Conservation (phyloP, 805 yeast genomes). For the Monosporozyma unispora region DNA sequence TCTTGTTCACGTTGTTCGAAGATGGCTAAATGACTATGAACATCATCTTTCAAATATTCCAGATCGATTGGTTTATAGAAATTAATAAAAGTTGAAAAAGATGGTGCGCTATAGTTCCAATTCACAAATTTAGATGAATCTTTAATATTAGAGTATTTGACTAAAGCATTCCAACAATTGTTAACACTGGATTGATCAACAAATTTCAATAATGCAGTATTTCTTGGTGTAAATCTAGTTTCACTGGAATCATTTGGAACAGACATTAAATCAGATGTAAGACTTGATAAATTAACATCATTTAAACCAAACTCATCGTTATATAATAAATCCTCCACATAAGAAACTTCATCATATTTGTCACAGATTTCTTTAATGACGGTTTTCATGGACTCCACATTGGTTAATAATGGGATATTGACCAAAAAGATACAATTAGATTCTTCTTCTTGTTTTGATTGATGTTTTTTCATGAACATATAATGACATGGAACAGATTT, state of each 20-base stretch:
- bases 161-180: slow-evolving; percentile 49
- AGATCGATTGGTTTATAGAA: slow-evolving; percentile 38
- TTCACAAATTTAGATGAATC: slow-evolving; percentile 27
- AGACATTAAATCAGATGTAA: slow-evolving; percentile 49
- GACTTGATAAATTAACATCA: slow-evolving; percentile 44
- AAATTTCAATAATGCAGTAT: slow-evolving; percentile 65
- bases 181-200: slow-evolving; percentile 56
- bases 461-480: slow-evolving; percentile 59
- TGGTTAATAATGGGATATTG: slow-evolving; percentile 63
- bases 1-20: slow-evolving; percentile 66
- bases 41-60: slow-evolving; percentile 43
- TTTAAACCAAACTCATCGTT: slow-evolving; percentile 37
- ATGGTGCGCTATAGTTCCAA: slow-evolving; percentile 29
- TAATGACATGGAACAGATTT: slow-evolving; percentile 36
- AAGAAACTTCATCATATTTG: slow-evolving; percentile 42
- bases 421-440: slow-evolving; percentile 58
- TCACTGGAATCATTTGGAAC: slow-evolving; percentile 21
- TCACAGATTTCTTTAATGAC: slow-evolving; percentile 48
- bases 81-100: slow-evolving; percentile 36
- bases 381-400: slow-evolving; percentile 42
- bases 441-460: slow-evolving; percentile 35
- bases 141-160: slow-evolving; percentile 43
- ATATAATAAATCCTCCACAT: slow-evolving; percentile 42
- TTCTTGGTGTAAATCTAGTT: slow-evolving; percentile 50
- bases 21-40: slow-evolving; percentile 51